Conservation (phyloP, 495 filamentous ascomycete species). For the Entonaema liquescens region DNA sequence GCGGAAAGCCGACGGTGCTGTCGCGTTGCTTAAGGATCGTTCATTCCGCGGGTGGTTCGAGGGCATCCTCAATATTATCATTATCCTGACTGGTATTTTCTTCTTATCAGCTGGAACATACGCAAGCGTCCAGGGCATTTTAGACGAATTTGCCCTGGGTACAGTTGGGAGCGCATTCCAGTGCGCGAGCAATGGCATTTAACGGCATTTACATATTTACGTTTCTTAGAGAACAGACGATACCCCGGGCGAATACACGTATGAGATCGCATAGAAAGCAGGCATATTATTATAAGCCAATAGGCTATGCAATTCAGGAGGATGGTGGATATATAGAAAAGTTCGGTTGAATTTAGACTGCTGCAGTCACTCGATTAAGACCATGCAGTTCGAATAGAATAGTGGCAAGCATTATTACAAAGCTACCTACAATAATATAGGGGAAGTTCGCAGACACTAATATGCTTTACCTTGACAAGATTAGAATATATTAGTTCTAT, state of each 20-base stretch:
- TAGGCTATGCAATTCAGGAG: neutral
- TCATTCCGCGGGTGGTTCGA: slow-evolving; percentile 70
- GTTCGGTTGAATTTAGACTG: neutral
- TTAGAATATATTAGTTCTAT: too few relatives aligned
- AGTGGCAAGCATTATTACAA: neutral
- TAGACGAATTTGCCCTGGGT: slow-evolving; percentile 65
- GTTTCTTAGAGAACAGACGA: neutral
- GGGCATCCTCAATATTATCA: slow-evolving; percentile 69
- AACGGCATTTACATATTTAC: neutral
- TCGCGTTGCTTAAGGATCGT: slow-evolving; percentile 64
- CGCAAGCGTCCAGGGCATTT: slow-evolving; percentile 73
- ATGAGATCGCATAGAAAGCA: neutral
- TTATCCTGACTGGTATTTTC: slow-evolving; percentile 76
- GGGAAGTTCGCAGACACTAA: neutral
- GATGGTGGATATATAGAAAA: neutral
- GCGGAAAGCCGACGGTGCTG: slow-evolving; percentile 72
- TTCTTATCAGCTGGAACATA: slow-evolving; percentile 84
- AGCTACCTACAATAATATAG: neutral
- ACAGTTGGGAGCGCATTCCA: slow-evolving; percentile 67
- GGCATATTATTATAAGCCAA: neutral
- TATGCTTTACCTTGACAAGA: neutral
- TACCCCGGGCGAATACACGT: neutral
- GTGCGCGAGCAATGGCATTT: slow-evolving; percentile 69
- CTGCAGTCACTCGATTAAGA: neutral
- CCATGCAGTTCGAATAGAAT: neutral